These are phyloP conservation scores for Panicum virgatum DNA, from an alignment of 202 grass and related monocot species.

Conservation along the genomic window DNA sequence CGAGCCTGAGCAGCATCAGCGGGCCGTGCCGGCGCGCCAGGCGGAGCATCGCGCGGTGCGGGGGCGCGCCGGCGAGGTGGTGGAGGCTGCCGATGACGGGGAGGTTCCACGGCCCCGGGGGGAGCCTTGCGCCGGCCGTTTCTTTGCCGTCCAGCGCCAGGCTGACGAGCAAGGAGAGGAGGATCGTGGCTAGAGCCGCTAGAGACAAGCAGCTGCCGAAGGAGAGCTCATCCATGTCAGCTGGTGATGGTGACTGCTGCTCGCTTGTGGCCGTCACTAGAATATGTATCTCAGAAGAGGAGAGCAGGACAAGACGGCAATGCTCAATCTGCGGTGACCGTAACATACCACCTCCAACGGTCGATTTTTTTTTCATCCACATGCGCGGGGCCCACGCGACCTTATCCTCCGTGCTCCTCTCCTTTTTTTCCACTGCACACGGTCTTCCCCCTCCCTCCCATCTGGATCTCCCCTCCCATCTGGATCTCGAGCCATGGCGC, in stretches of 20 bases:
- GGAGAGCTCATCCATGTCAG: background rate
- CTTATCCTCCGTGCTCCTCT: no score
- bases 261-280: background rate
- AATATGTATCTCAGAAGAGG: no score
- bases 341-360: no score
- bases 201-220: background rate
- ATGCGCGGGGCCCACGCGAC: no score
- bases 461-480: no score
- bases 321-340: no score
- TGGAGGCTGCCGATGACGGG: constrained; percentile 42
- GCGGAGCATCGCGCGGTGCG: constrained; percentile 21
- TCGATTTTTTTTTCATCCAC: no score
- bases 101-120: constrained; percentile 31
- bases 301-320: no score
- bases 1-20: constrained; percentile 44
- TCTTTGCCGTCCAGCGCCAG: background rate
- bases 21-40: constrained; percentile 37
- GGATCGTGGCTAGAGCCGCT: background rate
- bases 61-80: constrained; percentile 22
- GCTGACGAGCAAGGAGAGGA: background rate
- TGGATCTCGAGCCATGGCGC: no score
- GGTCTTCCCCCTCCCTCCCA: no score
- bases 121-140: constrained; percentile 4
- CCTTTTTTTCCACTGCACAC: no score
- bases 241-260: background rate